Base-by-base conservation (phyloP, 768 basidiomycete species). In the Auricularia cornea region DNA sequence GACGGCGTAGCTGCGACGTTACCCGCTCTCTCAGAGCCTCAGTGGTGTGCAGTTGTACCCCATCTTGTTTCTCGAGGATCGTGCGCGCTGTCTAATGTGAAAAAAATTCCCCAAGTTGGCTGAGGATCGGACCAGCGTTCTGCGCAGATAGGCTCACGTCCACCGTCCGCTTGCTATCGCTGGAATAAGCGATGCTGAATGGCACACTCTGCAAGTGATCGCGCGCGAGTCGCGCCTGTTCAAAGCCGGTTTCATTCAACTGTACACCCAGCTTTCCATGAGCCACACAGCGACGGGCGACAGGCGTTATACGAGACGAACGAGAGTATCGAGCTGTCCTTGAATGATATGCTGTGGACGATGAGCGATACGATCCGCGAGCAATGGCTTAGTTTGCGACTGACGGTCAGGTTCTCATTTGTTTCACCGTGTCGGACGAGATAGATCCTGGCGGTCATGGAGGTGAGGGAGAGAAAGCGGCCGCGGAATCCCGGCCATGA, bases 341-440 rank as follows among this genome's bases (percentile, higher is more conserved):
- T 93, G 90, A 54, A 90, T 81, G 63, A 88, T 83, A 29, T 78
- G 76, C 5, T 75, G 73, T 60, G 30, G 52, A 20, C 20, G 12
- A 56, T 30, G 12, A 26, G 23, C 26, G 26, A 26, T 26, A 56
- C 11, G 30, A 12, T 20, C 30, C 11, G 20, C 12, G 12, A 56
- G 11, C 10, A 8, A 38, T 38, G 16, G n/a, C n/a, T n/a, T n/a
- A n/a, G n/a, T 14, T 38, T 14, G 35, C 35, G 16, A 38, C 35
- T 38, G 16, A 38, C 35, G 16, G 35, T 14, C 35, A 78, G 74
- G 72, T 92, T 92, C 69, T 81, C 85, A 48, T 84, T 80, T 29
- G 90, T 92, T 77, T 92, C 89, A 23, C 89, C 90, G 67, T 92
- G 90, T 51, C 90, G 84, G 59, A 90, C 80, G 65, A 90, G 74